Evolutionary conservation across 2,329 filamentous ascomycete species (phyloP), one percentile per base, ranked within the genome.

Genomic region (Escovopsis sp.): DNA sequence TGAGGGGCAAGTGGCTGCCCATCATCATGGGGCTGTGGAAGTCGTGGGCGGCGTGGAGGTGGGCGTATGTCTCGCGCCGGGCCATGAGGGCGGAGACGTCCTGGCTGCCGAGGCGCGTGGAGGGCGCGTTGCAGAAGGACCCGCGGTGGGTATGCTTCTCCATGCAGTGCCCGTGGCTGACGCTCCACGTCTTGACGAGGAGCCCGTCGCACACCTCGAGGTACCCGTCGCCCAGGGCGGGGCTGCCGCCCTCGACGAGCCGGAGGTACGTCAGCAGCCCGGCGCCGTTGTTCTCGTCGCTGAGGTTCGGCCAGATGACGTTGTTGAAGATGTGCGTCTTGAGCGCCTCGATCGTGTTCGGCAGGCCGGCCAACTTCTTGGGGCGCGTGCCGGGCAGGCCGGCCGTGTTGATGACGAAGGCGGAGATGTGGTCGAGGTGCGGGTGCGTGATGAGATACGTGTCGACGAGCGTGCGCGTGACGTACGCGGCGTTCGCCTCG

Each of bases 281-380:
- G 4, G 87, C 87, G 17, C 90, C 90, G 25, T 87, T 86, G 53
- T 94, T 90, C 58, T 98, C 90, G 50, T 98, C 88, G 0, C 85
- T 92, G 27, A 98, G 62, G 46, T 98, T 98, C 0, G 90, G 90
- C 90, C 90, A 98, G 36, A 96, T 93, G 39, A 94, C 65, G 50
- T 94, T 92, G 58, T 98, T 98, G 64, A 98, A 98, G 40, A 98
- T 84, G 57, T 98, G 87, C 1, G 68, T 76, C 54, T 94, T 96
- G 57, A 98, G 78, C 0, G 88, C 87, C 31, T 84, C 70, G 35
- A 98, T 87, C n/a, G 88, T 93, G 19, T 76, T 79, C 0, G 87
- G 85, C 4, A 96, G 62, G 0, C 82, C 88, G 1, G 88, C 86
- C 12, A 98, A 65, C 17, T 80, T 75, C 57, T 96, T 98, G 0